Conservation (phyloP, 805 yeast genomes). For the Monosporozyma solicola region DNA sequence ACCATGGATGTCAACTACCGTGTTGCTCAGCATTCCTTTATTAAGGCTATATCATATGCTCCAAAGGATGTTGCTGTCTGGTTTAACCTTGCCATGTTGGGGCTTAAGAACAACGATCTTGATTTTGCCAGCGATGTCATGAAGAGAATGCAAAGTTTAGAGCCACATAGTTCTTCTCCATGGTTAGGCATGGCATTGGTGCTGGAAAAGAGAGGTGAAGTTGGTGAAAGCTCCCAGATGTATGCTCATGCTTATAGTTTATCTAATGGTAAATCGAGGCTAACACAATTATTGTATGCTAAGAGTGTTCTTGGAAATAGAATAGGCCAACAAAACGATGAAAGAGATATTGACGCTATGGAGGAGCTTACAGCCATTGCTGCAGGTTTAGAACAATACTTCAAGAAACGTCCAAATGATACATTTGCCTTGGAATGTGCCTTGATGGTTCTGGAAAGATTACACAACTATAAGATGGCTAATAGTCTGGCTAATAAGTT, state of each 20-base stretch:
- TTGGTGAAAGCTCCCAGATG: slow-evolving; percentile 41
- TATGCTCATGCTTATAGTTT: slow-evolving; percentile 73
- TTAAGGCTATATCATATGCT: slow-evolving; percentile 66
- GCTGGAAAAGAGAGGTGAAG: slow-evolving; percentile 42
- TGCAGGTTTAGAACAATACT: slow-evolving; percentile 54
- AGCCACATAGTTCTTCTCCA: slow-evolving; percentile 65
- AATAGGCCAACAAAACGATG: slow-evolving; percentile 36
- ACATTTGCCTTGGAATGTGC: slow-evolving; percentile 47
- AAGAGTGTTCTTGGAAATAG: slow-evolving; percentile 42
- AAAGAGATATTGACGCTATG: slow-evolving; percentile 47
- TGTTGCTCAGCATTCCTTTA: slow-evolving; percentile 87
- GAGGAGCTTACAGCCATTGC: slow-evolving; percentile 63
- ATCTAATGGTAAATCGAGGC: slow-evolving; percentile 62
- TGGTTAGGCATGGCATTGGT: slow-evolving; percentile 85
- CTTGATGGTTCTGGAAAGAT: slow-evolving; percentile 55
- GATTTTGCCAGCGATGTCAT: slow-evolving; percentile 69
- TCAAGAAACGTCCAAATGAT: slow-evolving; percentile 55
- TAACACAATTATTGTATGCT: slow-evolving; percentile 68
- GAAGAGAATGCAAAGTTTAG: slow-evolving; percentile 64
- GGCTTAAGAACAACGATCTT: slow-evolving; percentile 56
- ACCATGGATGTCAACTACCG: slow-evolving; percentile 54
- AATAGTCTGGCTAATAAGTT: slow-evolving; percentile 38
- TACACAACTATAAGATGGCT: slow-evolving; percentile 53
- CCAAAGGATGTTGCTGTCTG: slow-evolving; percentile 62
- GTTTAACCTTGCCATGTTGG: slow-evolving; percentile 75